Base-by-base conservation (phyloP, 805 yeast genomes). In the Lipomyces orientalis region DNA sequence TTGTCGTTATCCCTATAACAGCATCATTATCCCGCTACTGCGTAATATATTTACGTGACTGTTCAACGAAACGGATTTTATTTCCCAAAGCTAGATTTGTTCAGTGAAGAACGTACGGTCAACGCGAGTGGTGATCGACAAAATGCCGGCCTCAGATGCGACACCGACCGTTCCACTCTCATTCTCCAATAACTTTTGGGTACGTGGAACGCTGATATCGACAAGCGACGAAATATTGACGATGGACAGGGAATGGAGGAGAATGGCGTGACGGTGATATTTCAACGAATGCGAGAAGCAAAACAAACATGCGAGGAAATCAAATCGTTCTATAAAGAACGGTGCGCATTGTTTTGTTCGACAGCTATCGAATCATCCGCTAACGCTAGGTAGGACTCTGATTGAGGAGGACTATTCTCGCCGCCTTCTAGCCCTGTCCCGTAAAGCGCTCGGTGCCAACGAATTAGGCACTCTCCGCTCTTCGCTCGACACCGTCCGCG, bases 331-430 rank as follows among this genome's bases (percentile, higher is more conserved):
- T 86, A 86, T 77, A 84, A 81, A 66, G 90, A 87, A 65, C 74
- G 83, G 72, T 73, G 57, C 33, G 66, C 43, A 22, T 9, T 58
- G 5, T 1, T 16, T 10, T n/a, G n/a, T 60, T 39, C 43, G 37
- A 7, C 25, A 7, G 34, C 4, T 22, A 33, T 12, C 73, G 55
- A 25, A 52, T 80, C 60, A 76, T 77, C 51, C 82, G 81, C 65
- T 74, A 81, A 54, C 71, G n/a, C 4, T 2, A 78, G 39, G 76
- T 16, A 79, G 88, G 51, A 79, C 85, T 0, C 80, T 85, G 16
- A 84, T 92, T 52, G 97, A 91, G 73, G 89, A 87, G 68, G 97
- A 92, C 33, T 90, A 90, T 74, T 79, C 88, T 51, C 83, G 85
- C 64, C 83, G 82, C 66, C 76, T 92, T 71, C 79, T 79, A 56